Base-by-base conservation (phyloP, 2,329 filamentous ascomycete species). In the Epichloe typhina region DNA sequence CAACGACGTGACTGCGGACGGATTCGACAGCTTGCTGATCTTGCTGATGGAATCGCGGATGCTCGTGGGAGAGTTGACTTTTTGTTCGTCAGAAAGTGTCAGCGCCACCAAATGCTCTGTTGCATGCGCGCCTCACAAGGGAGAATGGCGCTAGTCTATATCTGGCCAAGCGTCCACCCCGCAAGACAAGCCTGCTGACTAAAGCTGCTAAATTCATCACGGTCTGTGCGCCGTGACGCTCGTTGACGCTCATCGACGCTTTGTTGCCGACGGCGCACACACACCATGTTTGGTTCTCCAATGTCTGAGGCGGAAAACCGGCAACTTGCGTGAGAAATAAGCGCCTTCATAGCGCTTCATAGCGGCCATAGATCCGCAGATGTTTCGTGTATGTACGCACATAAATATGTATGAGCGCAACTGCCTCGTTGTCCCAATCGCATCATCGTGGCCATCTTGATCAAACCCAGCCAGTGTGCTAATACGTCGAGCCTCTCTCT, bases 151-250 rank as follows among this genome's bases (percentile, higher is more conserved):
- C 46, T 49, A 52, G 41, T 23, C 31, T 38, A 2, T n/a, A 41
- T 48, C 3, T 5, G 26, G 38, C 17, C 35, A 48, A 26, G 26
- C 46, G n/a, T n/a, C 37, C 12, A 4, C 26, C 8, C 26, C 26
- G 26, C 2, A 17, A 35, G 13, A 33, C 15, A 15, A 36, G 31
- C 9, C 11, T 43, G 47, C 47, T 49, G 39, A 49, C 39, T 43
- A 43, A 49, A 17, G 5, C 19, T 68, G 26, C n/a, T n/a, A n/a
- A n/a, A n/a, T n/a, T n/a, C n/a, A n/a, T 17, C 17, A 17, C 17
- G 17, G 17, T 17, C 17, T 17, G 17, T 17, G 17, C 17, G 17
- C 17, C 17, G 17, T 17, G 17, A 17, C 17, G 17, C 17, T 17
- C 17, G 17, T 17, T n/a, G n/a, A n/a, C n/a, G n/a, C n/a, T n/a